Evolutionary conservation across 23 red algal genomes (phyloP).

Genomic region (Cyanidioschyzon merolae): DNA sequence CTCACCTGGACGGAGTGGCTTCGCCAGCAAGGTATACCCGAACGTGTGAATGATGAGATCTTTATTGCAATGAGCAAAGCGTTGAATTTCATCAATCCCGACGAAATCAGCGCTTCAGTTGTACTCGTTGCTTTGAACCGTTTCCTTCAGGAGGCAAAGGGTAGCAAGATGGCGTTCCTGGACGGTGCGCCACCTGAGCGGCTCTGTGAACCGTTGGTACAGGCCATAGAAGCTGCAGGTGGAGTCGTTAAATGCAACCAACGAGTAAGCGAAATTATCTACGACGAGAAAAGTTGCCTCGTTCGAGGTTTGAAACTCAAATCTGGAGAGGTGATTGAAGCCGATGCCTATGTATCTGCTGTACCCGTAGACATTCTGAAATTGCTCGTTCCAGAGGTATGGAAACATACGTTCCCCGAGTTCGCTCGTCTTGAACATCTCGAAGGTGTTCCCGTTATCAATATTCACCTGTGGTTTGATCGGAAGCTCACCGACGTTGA

Average conservation of each 20-base stretch:
- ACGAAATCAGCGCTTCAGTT: conserved; percentile 89
- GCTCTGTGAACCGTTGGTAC: conserved; percentile 69
- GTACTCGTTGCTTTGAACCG: conserved; percentile 91
- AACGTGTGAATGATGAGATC: conserved; percentile 88
- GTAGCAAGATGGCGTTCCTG: conserved; percentile 89
- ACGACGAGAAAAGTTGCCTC: conserved; percentile 33
- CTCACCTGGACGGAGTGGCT: conserved; percentile 92
- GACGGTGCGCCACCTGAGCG: conserved; percentile 87
- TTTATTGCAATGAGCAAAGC: conserved; percentile 98
- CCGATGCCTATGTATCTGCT: conserved; percentile 85
- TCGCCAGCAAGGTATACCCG: conserved; percentile 59
- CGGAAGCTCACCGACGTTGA: conserved; percentile 87
- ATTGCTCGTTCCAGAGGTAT: conserved; percentile 43
- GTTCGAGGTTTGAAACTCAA: conserved; percentile 17
- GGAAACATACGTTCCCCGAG: conserved; percentile 24
- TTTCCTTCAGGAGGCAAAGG: conserved; percentile 90
- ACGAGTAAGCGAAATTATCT: conserved; percentile 42
- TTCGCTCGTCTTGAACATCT: conserved; percentile 49
- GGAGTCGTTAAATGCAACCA: conserved; percentile 35
- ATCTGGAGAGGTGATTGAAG: conserved; percentile 28
- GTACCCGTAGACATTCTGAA: conserved; percentile 95
- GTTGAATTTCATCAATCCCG: conserved; percentile 94
- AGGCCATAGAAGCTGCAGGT: conserved; percentile 47
- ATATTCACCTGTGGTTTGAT: conserved; percentile 96
- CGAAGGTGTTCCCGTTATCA: conserved; percentile 91